Conservation (phyloP, 768 basidiomycete species). For the Pisolithus microcarpus region DNA sequence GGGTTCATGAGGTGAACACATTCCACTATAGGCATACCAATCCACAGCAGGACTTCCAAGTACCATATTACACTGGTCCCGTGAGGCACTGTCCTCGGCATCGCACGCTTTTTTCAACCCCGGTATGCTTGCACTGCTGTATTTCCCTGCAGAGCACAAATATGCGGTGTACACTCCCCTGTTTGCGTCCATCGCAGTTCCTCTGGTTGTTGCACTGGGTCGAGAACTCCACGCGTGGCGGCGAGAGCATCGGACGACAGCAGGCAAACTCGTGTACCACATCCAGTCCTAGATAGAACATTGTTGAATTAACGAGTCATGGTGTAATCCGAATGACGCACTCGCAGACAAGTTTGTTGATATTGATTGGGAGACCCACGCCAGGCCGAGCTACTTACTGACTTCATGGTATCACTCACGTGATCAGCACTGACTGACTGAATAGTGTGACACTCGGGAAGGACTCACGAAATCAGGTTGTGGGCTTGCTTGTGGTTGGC, state of each 20-base stretch:
- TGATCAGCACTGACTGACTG: no score
- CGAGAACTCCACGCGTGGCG: constrained; percentile 69
- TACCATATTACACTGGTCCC: constrained; percentile 50
- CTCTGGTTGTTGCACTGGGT: constrained; percentile 66
- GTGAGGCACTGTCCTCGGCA: constrained; percentile 54
- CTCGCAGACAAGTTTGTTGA: no score
- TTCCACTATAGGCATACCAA: constrained; percentile 18
- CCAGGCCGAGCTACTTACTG: no score
- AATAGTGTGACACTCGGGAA: no score
- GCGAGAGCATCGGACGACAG: constrained; percentile 10
- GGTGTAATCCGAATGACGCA: no score
- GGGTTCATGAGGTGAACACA: constrained; percentile 6
- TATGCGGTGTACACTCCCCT: constrained; percentile 95
- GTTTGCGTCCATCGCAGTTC: constrained; percentile 86
- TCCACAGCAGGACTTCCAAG: constrained; percentile 14
- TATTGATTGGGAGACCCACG: no score
- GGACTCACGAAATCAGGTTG: no score
- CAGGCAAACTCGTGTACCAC: constrained; percentile 3
- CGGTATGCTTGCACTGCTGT: constrained; percentile 89
- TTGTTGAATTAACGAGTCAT: no score
- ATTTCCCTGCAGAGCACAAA: constrained; percentile 97
- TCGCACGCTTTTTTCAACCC: constrained; percentile 95
- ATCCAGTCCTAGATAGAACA: constrained; percentile 4
- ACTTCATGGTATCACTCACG: no score
- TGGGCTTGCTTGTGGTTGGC: neutral